phyloP scores from a whole-genome alignment of 2,329 filamentous ascomycete species.

The Paracorniculantispora psalliotae region DNA sequence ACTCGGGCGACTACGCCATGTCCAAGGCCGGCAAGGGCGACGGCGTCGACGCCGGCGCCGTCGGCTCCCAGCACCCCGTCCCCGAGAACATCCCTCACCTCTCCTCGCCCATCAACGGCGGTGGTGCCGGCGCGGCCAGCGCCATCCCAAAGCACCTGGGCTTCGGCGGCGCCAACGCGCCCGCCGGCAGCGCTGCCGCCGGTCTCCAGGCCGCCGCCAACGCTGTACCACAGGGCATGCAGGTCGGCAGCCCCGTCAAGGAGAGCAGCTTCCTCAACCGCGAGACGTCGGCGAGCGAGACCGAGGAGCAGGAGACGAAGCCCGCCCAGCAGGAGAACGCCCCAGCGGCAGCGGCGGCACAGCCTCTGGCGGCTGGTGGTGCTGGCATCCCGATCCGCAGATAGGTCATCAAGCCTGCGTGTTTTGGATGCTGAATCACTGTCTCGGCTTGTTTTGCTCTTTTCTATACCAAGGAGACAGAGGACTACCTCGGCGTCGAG shows the following conservation, averaged over 20 bases:
- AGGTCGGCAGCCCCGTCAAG: conserved; percentile 78
- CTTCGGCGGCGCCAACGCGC: conserved; percentile 35
- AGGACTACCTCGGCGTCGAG: not conserved
- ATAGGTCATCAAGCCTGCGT: too few relatives aligned
- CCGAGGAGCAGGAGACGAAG: conserved; percentile 15
- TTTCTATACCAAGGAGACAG: not conserved
- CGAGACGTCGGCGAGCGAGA: conserved; percentile 61
- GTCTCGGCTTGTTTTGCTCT: not conserved
- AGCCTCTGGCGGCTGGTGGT: conserved; percentile 9
- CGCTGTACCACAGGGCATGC: conserved; percentile 32
- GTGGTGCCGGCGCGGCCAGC: conserved; percentile 25
- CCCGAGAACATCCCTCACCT: conserved; percentile 94
- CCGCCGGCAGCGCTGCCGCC: conserved; percentile 17
- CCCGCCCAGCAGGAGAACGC: not conserved
- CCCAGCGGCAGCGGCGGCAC: conserved; percentile 11
- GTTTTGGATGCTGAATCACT: too few relatives aligned
- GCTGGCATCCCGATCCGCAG: conserved; percentile 56
- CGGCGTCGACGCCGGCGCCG: conserved; percentile 85
- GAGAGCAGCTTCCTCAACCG: conserved; percentile 83
- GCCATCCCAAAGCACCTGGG: conserved; percentile 11
- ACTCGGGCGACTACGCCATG: conserved; percentile 93
- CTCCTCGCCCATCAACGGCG: conserved; percentile 55
- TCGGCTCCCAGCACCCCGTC: conserved; percentile 90
- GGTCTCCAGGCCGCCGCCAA: conserved; percentile 15
- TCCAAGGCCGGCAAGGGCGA: conserved; percentile 96